Evolutionary conservation across 305 asterid genomes (phyloP), one percentile per base, ranked within the genome.

Genomic region (Salvia sclarea): DNA sequence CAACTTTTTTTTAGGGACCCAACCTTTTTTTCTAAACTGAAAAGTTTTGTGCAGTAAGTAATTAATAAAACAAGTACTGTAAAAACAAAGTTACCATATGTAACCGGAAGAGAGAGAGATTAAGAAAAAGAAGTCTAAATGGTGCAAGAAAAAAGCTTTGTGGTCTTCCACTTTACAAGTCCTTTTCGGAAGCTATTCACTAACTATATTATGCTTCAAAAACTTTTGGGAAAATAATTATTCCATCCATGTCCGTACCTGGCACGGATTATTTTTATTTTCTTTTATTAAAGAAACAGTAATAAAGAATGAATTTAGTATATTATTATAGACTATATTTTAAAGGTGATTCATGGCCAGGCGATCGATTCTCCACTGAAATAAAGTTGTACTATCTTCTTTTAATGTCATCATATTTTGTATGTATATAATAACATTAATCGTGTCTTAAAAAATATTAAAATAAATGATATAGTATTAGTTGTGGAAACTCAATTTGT

Each of bases 131-230:
- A 69, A 8, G 12, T 45, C 9, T 5, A 69, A 14, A 58, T 69
- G 59, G 40, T 61, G 55, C 43, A 54, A 62, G 65, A 63, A n/a
- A 14, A 43, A 7, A 28, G 37, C 48, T 37, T 65, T 9, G 44
- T 18, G 68, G 73, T 40, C 31, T 52, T 66, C 78, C 69, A 73
- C 69, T 73, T 66, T 66, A 18, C 69, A 20, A 59, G 73, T 59
- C 73, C 64, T 66, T 73, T 75, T 68, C 72, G 17, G 13, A 38
- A 38, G 40, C 64, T 61, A 48, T 68, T 68, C 21, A 44, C 12
- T 60, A 75, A 68, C 71, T 69, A 62, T 11, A 53, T 61, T 40
- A 18, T 58, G 40, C 25, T 47, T 33, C 56, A 21, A 44, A 45
- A 33, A 33, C 76, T 64, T 72, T 68, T 37, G 2, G 20, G 10